Percentiles rank a stretch among this genome's conserved stretches.
Evolutionary conservation across 805 yeast species (phyloP).

Genomic region (Kodamaea neixiangensis): DNA sequence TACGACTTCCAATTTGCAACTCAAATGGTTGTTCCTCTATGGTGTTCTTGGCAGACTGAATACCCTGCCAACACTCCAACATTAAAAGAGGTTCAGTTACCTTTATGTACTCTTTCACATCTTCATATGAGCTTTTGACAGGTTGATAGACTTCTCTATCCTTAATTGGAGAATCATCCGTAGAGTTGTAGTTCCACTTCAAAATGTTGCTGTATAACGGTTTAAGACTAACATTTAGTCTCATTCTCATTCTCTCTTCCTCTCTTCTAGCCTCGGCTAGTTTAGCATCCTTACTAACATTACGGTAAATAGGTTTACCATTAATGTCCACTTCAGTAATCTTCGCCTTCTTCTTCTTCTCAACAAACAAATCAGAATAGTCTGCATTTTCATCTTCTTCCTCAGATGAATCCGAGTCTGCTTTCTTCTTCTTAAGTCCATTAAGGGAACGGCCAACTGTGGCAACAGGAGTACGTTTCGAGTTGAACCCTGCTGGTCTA

Average conservation of each 20-base stretch:
- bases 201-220: constrained; percentile 72
- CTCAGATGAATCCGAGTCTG: constrained; percentile 37
- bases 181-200: constrained; percentile 71
- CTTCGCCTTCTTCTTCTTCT: constrained; percentile 34
- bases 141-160: constrained; percentile 40
- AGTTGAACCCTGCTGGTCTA: constrained; percentile 56
- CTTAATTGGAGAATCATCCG: constrained; percentile 60
- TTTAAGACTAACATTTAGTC: constrained; percentile 75
- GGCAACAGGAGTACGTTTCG: constrained; percentile 22
- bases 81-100: constrained; percentile 78
- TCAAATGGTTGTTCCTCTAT: constrained; percentile 62
- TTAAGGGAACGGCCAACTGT: constrained; percentile 42
- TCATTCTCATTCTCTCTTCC: constrained; percentile 73
- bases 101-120: constrained; percentile 65
- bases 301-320: constrained; percentile 38
- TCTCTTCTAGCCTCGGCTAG: constrained; percentile 48
- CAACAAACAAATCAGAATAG: constrained; percentile 43
- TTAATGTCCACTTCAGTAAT: constrained; percentile 45
- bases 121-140: constrained; percentile 57
- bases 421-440: constrained; percentile 30
- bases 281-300: constrained; percentile 20
- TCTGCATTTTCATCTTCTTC: constrained; percentile 35
- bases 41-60: constrained; percentile 70
- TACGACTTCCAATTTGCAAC: constrained; percentile 73
- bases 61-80: constrained; percentile 92